Evolutionary conservation across 2,329 filamentous ascomycete species (phyloP).

Genomic region (Tolypocladium album): DNA sequence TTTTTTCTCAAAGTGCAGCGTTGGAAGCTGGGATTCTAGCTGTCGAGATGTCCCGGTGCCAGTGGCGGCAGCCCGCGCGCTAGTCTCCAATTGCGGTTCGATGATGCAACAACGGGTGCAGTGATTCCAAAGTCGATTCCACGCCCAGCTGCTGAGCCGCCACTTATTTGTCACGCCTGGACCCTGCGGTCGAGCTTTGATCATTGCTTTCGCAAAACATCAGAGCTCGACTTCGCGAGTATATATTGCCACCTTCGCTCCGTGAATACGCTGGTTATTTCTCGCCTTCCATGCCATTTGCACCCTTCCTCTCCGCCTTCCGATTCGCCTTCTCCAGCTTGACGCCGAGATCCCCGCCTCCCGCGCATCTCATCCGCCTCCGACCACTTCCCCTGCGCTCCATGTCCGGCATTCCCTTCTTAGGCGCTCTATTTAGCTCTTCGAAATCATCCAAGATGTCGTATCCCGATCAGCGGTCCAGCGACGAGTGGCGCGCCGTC

Average conservation of each 20-base stretch:
- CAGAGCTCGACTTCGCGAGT: not conserved
- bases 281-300: conserved; percentile 36
- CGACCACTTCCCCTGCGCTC: conserved; percentile 30
- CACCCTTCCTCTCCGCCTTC: conserved; percentile 34
- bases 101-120: not conserved
- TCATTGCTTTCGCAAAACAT: not conserved
- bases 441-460: conserved; percentile 49
- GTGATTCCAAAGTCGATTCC: not conserved
- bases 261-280: not conserved
- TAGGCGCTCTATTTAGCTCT: conserved; percentile 64
- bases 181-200: not conserved
- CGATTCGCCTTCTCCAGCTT: conserved; percentile 36
- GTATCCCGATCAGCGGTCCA: conserved; percentile 69
- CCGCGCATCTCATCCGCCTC: conserved; percentile 9
- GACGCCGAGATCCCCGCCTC: conserved; percentile 12
- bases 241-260: not conserved
- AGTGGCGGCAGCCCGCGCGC: not conserved
- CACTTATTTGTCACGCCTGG: not conserved
- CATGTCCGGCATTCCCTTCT: conserved; percentile 70
- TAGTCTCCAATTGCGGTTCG: not conserved
- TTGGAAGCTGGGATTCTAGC: too few species aligned
- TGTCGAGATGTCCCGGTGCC: not conserved
- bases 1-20: not conserved
- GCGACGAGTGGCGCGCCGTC: conserved; percentile 83
- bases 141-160: not conserved